phyloP scores from a whole-genome alignment of 345 rosid species.

The Brassica carinata region DNA sequence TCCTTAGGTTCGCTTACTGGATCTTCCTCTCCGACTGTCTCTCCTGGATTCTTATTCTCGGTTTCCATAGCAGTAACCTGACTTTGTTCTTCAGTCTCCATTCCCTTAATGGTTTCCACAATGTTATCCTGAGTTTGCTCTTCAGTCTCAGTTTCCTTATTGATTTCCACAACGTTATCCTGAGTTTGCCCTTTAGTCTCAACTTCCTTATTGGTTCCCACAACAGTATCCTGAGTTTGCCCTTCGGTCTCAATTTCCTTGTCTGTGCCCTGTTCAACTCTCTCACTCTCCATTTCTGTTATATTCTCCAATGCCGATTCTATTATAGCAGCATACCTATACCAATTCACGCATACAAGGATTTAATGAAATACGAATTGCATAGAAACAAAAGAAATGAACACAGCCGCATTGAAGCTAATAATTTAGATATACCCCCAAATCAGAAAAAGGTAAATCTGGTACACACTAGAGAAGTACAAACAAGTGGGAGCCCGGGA shows the following conservation, averaged over 20 bases:
- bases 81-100: constrained; percentile 5
- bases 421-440: too few relatives aligned
- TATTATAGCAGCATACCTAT: constrained; percentile 36
- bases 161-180: constrained; percentile 18
- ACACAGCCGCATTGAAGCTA: background rate
- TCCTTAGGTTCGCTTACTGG: constrained; percentile 17
- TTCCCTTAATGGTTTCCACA: background rate
- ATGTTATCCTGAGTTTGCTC: constrained; percentile 15
- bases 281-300: constrained; percentile 24
- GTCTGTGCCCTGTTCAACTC: background rate
- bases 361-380: background rate
- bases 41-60: constrained; percentile 20
- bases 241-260: constrained; percentile 17
- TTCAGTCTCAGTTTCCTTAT: constrained; percentile 7
- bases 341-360: constrained; percentile 8
- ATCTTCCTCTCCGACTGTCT: constrained; percentile 21
- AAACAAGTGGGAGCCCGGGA: background rate
- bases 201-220: background rate
- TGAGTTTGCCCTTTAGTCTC: constrained; percentile 14
- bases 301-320: constrained; percentile 30
- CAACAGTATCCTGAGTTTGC: constrained; percentile 10
- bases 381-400: background rate
- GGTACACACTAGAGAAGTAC: background rate
- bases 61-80: constrained; percentile 12
- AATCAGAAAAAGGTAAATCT: background rate